These are phyloP conservation scores for Leccinum subatratum DNA, from an alignment of 1,284 basidiomycete species.

Conservation along the genomic window DNA sequence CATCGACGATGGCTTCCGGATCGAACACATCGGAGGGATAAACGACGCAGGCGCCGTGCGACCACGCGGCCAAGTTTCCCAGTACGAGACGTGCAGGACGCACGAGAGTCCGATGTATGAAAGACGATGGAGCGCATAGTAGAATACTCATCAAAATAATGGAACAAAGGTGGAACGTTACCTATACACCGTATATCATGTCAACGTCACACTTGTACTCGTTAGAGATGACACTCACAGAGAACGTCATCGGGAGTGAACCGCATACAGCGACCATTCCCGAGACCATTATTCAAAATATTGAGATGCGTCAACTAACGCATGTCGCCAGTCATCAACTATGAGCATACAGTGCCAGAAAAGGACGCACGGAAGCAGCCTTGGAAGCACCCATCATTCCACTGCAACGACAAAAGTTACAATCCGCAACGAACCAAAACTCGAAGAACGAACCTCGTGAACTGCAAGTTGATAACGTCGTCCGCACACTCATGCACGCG, in stretches of 20 bases:
- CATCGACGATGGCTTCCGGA: constrained; percentile 61
- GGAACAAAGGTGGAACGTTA: constrained; percentile 77
- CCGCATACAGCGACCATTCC: constrained; percentile 67
- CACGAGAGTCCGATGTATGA: constrained; percentile 11
- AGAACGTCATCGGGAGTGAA: constrained; percentile 60
- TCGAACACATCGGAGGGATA: constrained; percentile 69
- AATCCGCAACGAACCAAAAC: neutral
- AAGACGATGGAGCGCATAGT: neutral
- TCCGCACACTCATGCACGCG: constrained; percentile 40
- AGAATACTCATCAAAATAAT: constrained; percentile 77
- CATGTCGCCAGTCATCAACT: neutral
- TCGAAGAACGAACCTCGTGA: constrained; percentile 60
- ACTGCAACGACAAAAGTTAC: constrained; percentile 36
- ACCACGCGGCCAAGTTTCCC: constrained; percentile 78
- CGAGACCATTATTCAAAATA: constrained; percentile 73
- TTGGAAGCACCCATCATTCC: constrained; percentile 78
- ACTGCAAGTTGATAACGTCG: constrained; percentile 78
- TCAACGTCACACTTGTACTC: constrained; percentile 1
- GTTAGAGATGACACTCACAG: constrained; percentile 43
- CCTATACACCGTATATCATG: constrained; percentile 37
- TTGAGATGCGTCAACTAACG: constrained; percentile 69
- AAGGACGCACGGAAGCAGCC: constrained; percentile 63
- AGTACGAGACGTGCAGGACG: constrained; percentile 61
- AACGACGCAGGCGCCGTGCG: constrained; percentile 67
- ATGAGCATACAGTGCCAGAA: neutral